Evolutionary conservation across 129 eudicot species (phyloP).

Genomic region (Kitagawia praeruptora): DNA sequence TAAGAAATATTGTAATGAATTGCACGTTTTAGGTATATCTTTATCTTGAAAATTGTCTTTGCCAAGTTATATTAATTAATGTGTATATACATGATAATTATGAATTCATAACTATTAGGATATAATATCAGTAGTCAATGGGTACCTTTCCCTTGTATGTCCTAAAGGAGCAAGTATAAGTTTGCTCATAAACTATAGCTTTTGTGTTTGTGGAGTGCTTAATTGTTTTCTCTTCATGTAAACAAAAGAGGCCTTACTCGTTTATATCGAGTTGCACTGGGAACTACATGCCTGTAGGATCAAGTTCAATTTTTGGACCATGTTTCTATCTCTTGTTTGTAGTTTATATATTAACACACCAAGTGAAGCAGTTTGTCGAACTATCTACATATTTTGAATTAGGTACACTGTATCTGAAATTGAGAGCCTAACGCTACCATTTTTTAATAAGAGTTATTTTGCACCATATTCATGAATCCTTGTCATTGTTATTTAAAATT

Average conservation of each 20-base stretch:
- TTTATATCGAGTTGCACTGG: too few species aligned
- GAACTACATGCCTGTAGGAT: too few species aligned
- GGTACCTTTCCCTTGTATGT: neutral
- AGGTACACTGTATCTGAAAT: neutral
- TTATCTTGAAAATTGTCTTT: too few species aligned
- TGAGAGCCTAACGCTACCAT: neutral
- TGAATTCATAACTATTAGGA: neutral
- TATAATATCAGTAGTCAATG: neutral
- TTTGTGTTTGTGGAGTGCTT: neutral
- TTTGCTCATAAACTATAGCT: neutral
- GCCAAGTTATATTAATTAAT: neutral
- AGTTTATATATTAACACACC: too few species aligned
- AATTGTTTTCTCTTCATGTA: too few species aligned
- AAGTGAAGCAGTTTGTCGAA: too few species aligned
- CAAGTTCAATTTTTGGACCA: too few species aligned
- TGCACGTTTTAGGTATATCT: neutral
- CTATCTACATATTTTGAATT: too few species aligned
- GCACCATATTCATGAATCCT: neutral
- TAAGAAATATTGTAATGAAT: neutral
- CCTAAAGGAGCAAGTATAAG: neutral
- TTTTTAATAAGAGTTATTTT: too few species aligned
- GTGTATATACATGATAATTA: neutral
- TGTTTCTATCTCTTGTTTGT: too few species aligned
- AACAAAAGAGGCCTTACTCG: too few species aligned
- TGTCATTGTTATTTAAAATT: neutral